Evolutionary conservation across 441 rosid species (phyloP).

Genomic region (Euphorbia corollata): DNA sequence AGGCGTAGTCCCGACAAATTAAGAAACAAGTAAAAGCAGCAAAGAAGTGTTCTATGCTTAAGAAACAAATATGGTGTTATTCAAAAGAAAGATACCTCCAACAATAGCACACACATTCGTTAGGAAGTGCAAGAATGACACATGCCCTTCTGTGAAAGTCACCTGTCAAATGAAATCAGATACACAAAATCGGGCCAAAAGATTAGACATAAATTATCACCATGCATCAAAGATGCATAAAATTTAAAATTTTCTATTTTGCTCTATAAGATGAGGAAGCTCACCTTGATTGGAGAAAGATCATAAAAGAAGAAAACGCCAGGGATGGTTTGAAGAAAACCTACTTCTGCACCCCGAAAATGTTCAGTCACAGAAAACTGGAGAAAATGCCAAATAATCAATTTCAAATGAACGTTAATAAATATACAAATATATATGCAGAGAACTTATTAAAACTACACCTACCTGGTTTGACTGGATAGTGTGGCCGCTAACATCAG

Average conservation of each 20-base stretch:
- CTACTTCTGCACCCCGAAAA: conserved; percentile 53
- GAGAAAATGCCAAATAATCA: conserved; percentile 10
- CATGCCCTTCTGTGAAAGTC: conserved; percentile 71
- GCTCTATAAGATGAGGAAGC: not conserved
- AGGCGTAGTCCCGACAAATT: not conserved
- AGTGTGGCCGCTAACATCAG: conserved; percentile 58
- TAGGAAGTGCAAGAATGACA: conserved; percentile 81
- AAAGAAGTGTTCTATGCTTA: not conserved
- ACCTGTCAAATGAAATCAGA: conserved; percentile 43
- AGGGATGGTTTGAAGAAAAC: conserved; percentile 62
- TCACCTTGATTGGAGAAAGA: conserved; percentile 94
- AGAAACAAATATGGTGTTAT: not conserved
- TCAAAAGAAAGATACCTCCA: conserved; percentile 41
- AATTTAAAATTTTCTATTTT: conserved; percentile 7
- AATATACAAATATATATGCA: not conserved
- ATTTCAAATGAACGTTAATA: conserved; percentile 8
- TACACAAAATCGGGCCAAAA: not conserved
- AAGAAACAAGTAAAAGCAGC: not conserved
- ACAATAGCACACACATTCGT: conserved; percentile 91
- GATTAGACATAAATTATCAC: not conserved
- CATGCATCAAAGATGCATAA: not conserved
- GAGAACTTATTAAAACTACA: not conserved
- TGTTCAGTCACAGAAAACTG: conserved; percentile 97
- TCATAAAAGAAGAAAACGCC: conserved; percentile 97
- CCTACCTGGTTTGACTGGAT: conserved; percentile 92